These are phyloP conservation scores for Miamiensis avidus DNA, from an alignment of 169 alveolate genomes.

Conservation along the genomic window DNA sequence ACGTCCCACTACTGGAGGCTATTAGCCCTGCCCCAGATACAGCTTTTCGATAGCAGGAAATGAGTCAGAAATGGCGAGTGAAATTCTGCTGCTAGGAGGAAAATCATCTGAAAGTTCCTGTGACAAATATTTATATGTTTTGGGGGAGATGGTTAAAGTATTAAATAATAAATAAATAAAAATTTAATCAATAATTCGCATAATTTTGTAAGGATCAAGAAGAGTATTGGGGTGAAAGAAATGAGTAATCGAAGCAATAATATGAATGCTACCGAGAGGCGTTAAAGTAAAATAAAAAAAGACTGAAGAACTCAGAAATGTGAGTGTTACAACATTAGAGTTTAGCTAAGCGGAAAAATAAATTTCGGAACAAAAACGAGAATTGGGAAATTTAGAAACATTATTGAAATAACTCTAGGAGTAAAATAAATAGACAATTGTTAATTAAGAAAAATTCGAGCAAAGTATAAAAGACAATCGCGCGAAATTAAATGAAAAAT, in stretches of 20 bases:
- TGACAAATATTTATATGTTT: conserved; percentile 32
- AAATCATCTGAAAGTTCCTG: conserved; percentile 25
- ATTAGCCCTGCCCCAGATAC: conserved; percentile 42
- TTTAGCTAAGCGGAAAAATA: conserved; percentile 44
- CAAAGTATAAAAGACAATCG: background rate
- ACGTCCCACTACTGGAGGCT: conserved; percentile 42
- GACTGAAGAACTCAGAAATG: conserved; percentile 25
- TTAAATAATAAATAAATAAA: too few species aligned
- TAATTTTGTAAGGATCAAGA: conserved; percentile 7
- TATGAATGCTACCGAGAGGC: conserved; percentile 37
- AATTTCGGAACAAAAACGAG: conserved; percentile 38
- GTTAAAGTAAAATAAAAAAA: conserved; percentile 21
- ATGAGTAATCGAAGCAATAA: conserved; percentile 25
- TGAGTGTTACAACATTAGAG: conserved; percentile 31
- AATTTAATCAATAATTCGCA: too few species aligned
- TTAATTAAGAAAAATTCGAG: conserved; percentile 25
- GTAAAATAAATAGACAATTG: background rate
- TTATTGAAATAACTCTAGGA: conserved; percentile 25
- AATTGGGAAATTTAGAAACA: conserved; percentile 33
- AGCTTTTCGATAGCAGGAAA: conserved; percentile 41
- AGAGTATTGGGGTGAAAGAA: conserved; percentile 36
- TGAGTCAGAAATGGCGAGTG: conserved; percentile 33
- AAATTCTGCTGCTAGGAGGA: conserved; percentile 44
- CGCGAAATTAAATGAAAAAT: conserved; percentile 9
- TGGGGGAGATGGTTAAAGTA: conserved; percentile 26